phyloP scores from a whole-genome alignment of 148 eudicot species.

The Silene conica region DNA sequence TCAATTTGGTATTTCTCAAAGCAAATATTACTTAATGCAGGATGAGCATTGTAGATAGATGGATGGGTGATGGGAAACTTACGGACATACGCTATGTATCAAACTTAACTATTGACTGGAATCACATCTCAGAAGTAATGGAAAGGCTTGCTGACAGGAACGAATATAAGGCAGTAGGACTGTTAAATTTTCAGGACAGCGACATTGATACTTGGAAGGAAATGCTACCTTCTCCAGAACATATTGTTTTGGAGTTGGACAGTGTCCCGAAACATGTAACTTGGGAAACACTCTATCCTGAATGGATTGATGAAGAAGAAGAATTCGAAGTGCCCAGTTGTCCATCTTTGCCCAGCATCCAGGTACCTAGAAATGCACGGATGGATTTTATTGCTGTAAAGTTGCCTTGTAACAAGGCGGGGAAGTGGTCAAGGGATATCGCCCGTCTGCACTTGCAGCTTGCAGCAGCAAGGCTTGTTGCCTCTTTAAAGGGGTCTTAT shows the following conservation, averaged over 20 bases:
- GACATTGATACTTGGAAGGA: constrained; percentile 62
- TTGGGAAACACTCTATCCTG: constrained; percentile 89
- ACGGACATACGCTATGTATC: constrained; percentile 59
- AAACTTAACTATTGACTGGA: constrained; percentile 49
- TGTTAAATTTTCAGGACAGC: constrained; percentile 61
- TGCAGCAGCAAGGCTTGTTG: constrained; percentile 76
- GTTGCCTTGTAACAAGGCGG: constrained; percentile 75
- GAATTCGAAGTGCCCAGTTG: constrained; percentile 75
- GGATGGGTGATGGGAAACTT: constrained; percentile 46
- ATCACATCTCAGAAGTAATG: constrained; percentile 42
- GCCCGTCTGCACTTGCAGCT: constrained; percentile 88
- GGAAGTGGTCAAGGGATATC: constrained; percentile 75
- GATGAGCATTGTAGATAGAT: constrained; percentile 50
- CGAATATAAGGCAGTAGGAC: constrained; percentile 66
- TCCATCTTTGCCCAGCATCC: constrained; percentile 58
- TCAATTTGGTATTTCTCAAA: background rate
- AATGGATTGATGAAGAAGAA: constrained; percentile 96
- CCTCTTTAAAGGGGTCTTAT: constrained; percentile 57
- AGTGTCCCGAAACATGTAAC: constrained; percentile 47
- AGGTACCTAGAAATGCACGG: constrained; percentile 65
- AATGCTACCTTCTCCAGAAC: constrained; percentile 67
- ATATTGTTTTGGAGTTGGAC: constrained; percentile 53
- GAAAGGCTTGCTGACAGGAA: constrained; percentile 46
- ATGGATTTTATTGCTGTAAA: constrained; percentile 80
- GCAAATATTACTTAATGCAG: constrained; percentile 33